phyloP scores from a whole-genome alignment of 108 stramenopile genomes.

The Pseudonitzschia multiseries region DNA sequence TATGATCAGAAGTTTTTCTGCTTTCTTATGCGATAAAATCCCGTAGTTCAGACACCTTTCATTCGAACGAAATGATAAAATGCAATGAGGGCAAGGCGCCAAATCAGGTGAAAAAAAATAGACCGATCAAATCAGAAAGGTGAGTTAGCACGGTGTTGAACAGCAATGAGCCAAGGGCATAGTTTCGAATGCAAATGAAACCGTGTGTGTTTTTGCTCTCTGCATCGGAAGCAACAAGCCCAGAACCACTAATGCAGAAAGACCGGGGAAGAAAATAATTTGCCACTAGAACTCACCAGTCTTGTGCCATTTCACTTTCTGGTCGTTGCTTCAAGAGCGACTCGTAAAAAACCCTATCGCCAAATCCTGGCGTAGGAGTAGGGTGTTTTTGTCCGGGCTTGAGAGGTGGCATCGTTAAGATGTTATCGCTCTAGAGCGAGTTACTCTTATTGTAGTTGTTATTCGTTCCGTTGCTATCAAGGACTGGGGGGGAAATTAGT shows the following conservation, averaged over 20 bases:
- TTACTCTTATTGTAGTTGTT: too few relatives aligned
- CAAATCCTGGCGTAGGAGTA: conserved; percentile 83
- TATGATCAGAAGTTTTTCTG: conserved; percentile 49
- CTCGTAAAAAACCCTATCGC: conserved; percentile 80
- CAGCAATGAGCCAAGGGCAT: neutral
- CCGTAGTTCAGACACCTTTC: conserved; percentile 80
- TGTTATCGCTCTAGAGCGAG: neutral
- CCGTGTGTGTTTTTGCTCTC: too few relatives aligned
- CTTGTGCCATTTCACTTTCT: conserved; percentile 84
- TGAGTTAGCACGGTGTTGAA: neutral
- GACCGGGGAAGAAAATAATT: neutral
- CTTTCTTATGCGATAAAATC: conserved; percentile 66
- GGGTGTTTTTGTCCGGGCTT: conserved; percentile 87
- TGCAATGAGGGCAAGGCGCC: neutral
- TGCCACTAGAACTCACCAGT: conserved; percentile 55
- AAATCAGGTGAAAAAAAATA: neutral
- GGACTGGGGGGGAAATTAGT: too few relatives aligned
- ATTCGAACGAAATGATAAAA: neutral
- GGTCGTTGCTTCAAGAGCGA: conserved; percentile 75
- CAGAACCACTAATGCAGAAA: neutral
- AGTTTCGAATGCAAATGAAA: neutral
- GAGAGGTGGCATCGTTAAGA: neutral
- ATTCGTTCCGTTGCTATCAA: too few relatives aligned
- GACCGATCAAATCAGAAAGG: neutral
- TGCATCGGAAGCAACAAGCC: too few relatives aligned